Evolutionary conservation across 2,329 filamentous ascomycete genomes (phyloP).

Genomic region (Fusarium sp.): DNA sequence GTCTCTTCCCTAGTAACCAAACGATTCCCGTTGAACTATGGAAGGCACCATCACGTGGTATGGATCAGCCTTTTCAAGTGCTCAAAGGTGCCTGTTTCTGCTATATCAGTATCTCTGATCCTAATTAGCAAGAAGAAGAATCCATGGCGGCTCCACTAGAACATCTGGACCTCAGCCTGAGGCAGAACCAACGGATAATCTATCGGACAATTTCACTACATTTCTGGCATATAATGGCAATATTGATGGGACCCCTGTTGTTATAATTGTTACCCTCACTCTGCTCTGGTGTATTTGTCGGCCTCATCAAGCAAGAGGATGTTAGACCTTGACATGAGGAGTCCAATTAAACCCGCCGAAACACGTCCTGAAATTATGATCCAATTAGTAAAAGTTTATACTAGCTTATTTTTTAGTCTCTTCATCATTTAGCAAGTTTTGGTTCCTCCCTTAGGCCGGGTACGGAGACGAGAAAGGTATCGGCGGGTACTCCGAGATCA

Average conservation of each 20-base stretch:
- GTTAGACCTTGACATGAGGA: too few relatives aligned
- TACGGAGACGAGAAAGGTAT: neutral
- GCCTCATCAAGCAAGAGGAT: too few relatives aligned
- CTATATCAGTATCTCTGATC: rapidly evolving
- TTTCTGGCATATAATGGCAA: neutral
- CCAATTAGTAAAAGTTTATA: too few relatives aligned
- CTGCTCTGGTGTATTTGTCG: too few relatives aligned
- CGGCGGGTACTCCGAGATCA: neutral
- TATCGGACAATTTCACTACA: neutral
- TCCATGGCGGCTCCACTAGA: rapidly evolving
- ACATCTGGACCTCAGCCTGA: neutral
- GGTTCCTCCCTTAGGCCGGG: too few relatives aligned
- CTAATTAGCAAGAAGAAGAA: neutral
- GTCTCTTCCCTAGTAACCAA: rapidly evolving
- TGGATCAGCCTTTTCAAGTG: neutral
- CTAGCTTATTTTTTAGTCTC: too few relatives aligned
- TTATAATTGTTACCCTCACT: too few relatives aligned
- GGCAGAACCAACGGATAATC: rapidly evolving
- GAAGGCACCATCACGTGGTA: rapidly evolving
- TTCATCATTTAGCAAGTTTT: too few relatives aligned
- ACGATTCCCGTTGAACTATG: rapidly evolving
- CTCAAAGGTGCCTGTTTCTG: rapidly evolving
- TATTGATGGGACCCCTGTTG: too few relatives aligned
- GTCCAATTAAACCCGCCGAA: too few relatives aligned
- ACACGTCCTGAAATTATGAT: too few relatives aligned